These are phyloP conservation scores for Coemansia sp. DNA, from an alignment of 192 early-diverging fungal species.

Conservation along the genomic window DNA sequence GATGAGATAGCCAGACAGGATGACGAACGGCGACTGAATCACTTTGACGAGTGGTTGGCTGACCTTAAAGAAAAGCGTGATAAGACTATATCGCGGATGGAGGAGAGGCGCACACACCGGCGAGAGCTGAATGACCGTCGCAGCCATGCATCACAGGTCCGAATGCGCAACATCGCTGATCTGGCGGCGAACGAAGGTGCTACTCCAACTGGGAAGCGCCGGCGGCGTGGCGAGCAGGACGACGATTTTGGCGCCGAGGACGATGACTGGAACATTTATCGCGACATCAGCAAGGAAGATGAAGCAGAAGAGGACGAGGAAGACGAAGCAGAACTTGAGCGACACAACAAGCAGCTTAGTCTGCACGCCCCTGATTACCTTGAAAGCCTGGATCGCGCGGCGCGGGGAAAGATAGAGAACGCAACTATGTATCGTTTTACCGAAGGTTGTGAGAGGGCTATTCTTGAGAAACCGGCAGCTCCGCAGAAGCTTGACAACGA, in stretches of 20 bases:
- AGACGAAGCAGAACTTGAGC: constrained; percentile 64
- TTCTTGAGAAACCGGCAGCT: constrained; percentile 61
- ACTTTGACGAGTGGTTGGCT: constrained; percentile 73
- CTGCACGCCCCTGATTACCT: constrained; percentile 75
- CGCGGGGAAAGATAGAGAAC: constrained; percentile 62
- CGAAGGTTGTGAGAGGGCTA: constrained; percentile 56
- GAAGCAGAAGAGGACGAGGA: constrained; percentile 78
- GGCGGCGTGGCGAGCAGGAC: constrained; percentile 58
- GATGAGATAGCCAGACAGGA: constrained; percentile 67
- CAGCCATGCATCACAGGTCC: constrained; percentile 78
- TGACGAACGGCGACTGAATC: constrained; percentile 64
- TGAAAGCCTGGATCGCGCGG: constrained; percentile 68
- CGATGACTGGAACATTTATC: constrained; percentile 89
- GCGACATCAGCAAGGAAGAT: constrained; percentile 85
- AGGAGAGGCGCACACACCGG: constrained; percentile 65
- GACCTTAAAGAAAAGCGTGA: constrained; percentile 64
- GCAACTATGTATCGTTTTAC: constrained; percentile 74
- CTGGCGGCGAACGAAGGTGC: constrained; percentile 61
- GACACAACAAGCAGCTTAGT: constrained; percentile 70
- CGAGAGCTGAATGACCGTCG: constrained; percentile 81
- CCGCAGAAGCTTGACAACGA: constrained; percentile 46
- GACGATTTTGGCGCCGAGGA: constrained; percentile 94
- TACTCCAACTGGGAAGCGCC: constrained; percentile 30
- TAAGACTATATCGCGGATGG: constrained; percentile 67
- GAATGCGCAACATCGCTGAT: constrained; percentile 84